A percentile compares a stretch with the other conserved stretches of the same genome.
Conservation (phyloP, 345 rosid species). For the Linum trigynum region DNA sequence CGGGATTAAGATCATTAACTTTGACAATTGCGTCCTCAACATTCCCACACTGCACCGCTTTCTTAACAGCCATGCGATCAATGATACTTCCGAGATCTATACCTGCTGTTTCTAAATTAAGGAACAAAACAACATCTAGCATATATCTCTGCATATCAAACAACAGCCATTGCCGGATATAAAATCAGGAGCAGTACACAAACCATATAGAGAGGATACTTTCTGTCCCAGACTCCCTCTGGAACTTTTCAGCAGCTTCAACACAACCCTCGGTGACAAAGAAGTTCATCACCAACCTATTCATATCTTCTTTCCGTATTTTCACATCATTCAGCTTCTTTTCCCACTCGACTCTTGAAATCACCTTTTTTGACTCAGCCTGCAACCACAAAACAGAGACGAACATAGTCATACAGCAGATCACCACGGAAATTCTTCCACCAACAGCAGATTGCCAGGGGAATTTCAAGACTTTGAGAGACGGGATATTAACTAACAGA, state of each 20-base stretch:
- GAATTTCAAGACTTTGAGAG: background rate
- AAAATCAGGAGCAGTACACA: slow-evolving; percentile 1
- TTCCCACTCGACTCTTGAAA: slow-evolving; percentile 84
- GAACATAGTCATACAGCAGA: background rate
- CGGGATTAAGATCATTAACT: slow-evolving; percentile 91
- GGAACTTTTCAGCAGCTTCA: slow-evolving; percentile 86
- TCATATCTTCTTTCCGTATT: slow-evolving; percentile 93
- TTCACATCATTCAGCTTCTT: slow-evolving; percentile 79
- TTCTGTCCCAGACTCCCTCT: slow-evolving; percentile 84
- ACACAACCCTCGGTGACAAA: slow-evolving; percentile 95
- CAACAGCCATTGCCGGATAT: slow-evolving; percentile 1
- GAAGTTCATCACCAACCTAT: slow-evolving; percentile 92
- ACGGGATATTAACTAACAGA: too few relatives aligned
- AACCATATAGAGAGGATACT: slow-evolving; percentile 49
- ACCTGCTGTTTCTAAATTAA: slow-evolving; percentile 71
- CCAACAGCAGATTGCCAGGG: background rate
- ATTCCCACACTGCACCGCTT: slow-evolving; percentile 89
- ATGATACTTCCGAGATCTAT: slow-evolving; percentile 89
- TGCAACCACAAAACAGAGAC: slow-evolving; percentile 12
- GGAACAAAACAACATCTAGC: slow-evolving; percentile 11
- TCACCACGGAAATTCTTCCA: background rate
- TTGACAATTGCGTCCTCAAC: slow-evolving; percentile 97
- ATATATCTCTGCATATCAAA: background rate
- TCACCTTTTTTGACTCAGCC: slow-evolving; percentile 64
- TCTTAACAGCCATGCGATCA: slow-evolving; percentile 95